Evolutionary conservation across 208 protist species (phyloP).

Genomic region (Crithidia fasciculata): DNA sequence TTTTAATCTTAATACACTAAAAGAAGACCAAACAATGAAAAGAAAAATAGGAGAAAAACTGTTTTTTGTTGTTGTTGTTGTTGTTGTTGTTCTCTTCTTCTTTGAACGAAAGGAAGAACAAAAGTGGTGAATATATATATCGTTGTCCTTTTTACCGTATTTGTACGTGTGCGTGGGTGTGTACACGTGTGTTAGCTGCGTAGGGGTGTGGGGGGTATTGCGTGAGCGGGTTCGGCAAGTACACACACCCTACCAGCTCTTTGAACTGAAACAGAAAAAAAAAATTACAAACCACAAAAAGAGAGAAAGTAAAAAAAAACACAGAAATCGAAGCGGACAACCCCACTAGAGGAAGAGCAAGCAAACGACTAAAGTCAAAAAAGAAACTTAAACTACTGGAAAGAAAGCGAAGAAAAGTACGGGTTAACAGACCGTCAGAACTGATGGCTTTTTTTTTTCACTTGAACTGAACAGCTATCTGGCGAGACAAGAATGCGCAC

Average conservation of each 20-base stretch:
- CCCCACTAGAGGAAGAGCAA: background rate
- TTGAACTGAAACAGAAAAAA: background rate
- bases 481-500: too few species aligned
- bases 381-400: background rate
- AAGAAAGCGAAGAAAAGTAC: background rate
- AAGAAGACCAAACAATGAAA: background rate
- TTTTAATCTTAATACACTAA: too few species aligned
- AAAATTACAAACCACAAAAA: background rate
- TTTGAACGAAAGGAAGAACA: background rate
- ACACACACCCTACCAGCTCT: background rate
- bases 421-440: too few species aligned
- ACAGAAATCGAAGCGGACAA: background rate
- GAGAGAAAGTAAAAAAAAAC: background rate
- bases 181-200: too few species aligned
- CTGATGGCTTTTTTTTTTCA: too few species aligned
- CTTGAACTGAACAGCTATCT: too few species aligned
- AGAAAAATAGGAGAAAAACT: background rate
- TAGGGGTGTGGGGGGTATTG: too few species aligned
- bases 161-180: too few species aligned
- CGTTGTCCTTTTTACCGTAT: too few species aligned
- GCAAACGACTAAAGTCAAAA: background rate
- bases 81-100: background rate
- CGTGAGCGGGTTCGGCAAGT: background rate
- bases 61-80: conserved; percentile 7
- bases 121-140: too few species aligned